phyloP scores from a whole-genome alignment of 352 stramenopile species.

The Salisapilia sapeloensis region DNA sequence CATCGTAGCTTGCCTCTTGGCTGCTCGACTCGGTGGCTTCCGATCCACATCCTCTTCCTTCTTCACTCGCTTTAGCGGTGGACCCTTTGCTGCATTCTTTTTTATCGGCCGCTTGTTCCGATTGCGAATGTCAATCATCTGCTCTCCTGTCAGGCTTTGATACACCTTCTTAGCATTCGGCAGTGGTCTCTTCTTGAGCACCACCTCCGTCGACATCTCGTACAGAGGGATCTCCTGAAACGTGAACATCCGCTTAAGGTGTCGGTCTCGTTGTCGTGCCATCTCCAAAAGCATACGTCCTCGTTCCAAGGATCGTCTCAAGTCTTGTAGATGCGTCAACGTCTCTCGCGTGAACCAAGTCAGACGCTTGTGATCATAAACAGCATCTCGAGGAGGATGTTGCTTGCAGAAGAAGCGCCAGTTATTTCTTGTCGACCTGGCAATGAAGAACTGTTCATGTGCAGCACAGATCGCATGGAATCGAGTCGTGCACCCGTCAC shows the following conservation, averaged over 20 bases:
- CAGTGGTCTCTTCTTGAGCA: slow-evolving; percentile 59
- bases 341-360: slow-evolving; percentile 69
- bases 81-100: too few species aligned
- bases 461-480: slow-evolving; percentile 66
- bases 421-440: slow-evolving; percentile 33
- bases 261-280: slow-evolving; percentile 66
- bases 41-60: slow-evolving; percentile 1
- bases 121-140: slow-evolving; percentile 26
- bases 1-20: too few species aligned
- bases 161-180: slow-evolving; percentile 58
- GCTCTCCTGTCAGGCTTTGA: slow-evolving; percentile 30
- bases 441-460: slow-evolving; percentile 41
- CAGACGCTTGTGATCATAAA: slow-evolving; percentile 51
- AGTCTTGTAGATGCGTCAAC: slow-evolving; percentile 47
- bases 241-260: slow-evolving; percentile 63
- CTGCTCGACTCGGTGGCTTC: too few species aligned
- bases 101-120: slow-evolving; percentile 6
- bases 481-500: slow-evolving; percentile 24
- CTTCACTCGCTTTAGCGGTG: too few species aligned
- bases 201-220: slow-evolving; percentile 45
- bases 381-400: slow-evolving; percentile 42
- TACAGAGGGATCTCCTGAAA: slow-evolving; percentile 37
- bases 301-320: slow-evolving; percentile 60
- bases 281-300: slow-evolving; percentile 76
- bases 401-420: slow-evolving; percentile 66